Evolutionary conservation across 257 asterid species (phyloP).

Genomic region (Plantago elongata): DNA sequence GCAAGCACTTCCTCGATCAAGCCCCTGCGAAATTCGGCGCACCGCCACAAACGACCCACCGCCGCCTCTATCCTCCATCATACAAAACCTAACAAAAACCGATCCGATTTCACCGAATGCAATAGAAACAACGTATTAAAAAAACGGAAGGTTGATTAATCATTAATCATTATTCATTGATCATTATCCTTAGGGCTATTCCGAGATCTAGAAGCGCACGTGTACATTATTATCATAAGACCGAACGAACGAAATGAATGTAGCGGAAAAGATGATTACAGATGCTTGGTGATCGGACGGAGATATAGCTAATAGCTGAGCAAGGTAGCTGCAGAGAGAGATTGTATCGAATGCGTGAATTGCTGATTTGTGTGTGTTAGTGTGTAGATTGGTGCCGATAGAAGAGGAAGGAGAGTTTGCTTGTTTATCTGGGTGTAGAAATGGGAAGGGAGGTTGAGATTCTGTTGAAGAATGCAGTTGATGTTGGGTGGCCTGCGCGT

Average conservation of each 20-base stretch:
- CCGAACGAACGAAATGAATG: too few species aligned
- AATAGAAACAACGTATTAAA: constrained; percentile 5
- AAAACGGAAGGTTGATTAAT: background rate
- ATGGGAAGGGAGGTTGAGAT: constrained; percentile 17
- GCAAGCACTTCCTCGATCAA: constrained; percentile 75
- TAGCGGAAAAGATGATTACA: too few species aligned
- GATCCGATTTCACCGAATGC: constrained; percentile 1
- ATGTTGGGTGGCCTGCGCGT: constrained; percentile 47
- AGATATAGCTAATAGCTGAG: too few species aligned
- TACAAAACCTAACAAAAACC: constrained; percentile 1
- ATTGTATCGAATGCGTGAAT: too few species aligned
- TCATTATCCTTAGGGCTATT: too few species aligned
- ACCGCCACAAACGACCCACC: constrained; percentile 88
- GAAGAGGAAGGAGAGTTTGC: background rate
- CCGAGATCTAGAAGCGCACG: too few species aligned
- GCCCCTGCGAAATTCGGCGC: constrained; percentile 88
- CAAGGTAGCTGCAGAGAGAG: too few species aligned
- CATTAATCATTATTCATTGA: too few species aligned
- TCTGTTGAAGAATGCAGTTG: constrained; percentile 12
- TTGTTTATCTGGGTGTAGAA: constrained; percentile 9
- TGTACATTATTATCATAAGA: too few species aligned
- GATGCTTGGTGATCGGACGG: too few species aligned
- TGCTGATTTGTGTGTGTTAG: too few species aligned
- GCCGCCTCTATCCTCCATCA: constrained; percentile 76
- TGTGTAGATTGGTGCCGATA: too few species aligned